Evolutionary conservation across 2,329 filamentous ascomycete species (phyloP).

Genomic region (Penicillium sp.): DNA sequence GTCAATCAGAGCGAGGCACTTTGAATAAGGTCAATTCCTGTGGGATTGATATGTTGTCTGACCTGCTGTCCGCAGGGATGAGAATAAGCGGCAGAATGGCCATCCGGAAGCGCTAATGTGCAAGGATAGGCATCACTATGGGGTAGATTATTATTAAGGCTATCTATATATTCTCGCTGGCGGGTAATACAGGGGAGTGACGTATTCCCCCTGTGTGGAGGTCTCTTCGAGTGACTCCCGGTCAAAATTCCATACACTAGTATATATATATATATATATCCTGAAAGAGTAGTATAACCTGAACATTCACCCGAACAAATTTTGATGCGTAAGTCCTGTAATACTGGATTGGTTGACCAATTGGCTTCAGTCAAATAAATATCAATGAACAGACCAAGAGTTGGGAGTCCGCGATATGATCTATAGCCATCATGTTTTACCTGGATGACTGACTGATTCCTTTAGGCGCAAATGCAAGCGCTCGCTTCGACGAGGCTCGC

Average conservation of each 20-base stretch:
- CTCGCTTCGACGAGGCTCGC: slow-evolving; percentile 8
- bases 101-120: slow-evolving; percentile 50
- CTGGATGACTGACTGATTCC: not conserved
- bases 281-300: too few species aligned
- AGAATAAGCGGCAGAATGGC: slow-evolving; percentile 40
- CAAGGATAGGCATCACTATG: slow-evolving; percentile 59
- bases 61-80: slow-evolving; percentile 52
- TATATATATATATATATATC: too few species aligned
- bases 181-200: slow-evolving; percentile 43
- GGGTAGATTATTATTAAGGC: slow-evolving; percentile 27
- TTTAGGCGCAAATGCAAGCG: not conserved
- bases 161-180: not conserved
- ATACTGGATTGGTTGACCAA: too few species aligned
- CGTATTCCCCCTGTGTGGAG: too few species aligned
- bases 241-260: too few species aligned
- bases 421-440: not conserved
- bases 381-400: too few species aligned
- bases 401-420: slow-evolving; percentile 7
- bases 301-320: too few species aligned
- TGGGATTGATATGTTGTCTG: slow-evolving; percentile 61
- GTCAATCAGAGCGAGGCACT: slow-evolving; percentile 47
- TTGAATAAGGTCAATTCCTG: slow-evolving; percentile 60
- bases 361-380: too few species aligned
- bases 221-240: too few species aligned
- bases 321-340: too few species aligned